Evolutionary conservation across 805 yeast species (phyloP).

Genomic region (Saccharomycopsis malanga): DNA sequence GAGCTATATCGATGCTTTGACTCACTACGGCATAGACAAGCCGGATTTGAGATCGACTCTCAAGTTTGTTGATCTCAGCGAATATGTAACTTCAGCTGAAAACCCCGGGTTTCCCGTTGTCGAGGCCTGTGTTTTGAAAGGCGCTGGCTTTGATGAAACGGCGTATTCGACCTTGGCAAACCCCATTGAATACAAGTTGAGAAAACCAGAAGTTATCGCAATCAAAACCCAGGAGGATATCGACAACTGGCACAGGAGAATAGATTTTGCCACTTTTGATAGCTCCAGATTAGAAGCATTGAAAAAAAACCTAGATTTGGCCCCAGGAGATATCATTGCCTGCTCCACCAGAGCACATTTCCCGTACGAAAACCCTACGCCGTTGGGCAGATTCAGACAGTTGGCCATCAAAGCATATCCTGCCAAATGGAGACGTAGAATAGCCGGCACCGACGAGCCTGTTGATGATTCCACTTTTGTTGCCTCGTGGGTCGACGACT

Average conservation of each 20-base stretch:
- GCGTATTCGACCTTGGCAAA: conserved; percentile 33
- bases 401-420: conserved; percentile 55
- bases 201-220: conserved; percentile 53
- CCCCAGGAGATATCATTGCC: conserved; percentile 69
- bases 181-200: conserved; percentile 39
- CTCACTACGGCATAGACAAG: conserved; percentile 82
- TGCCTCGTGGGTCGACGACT: conserved; percentile 82
- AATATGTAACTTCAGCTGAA: conserved; percentile 29
- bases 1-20: conserved; percentile 62
- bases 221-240: conserved; percentile 39
- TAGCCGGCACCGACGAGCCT: conserved; percentile 17
- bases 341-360: conserved; percentile 63
- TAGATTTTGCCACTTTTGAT: conserved; percentile 31
- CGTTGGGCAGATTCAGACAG: conserved; percentile 81
- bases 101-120: conserved; percentile 53
- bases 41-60: conserved; percentile 77
- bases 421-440: conserved; percentile 39
- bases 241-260: conserved; percentile 37
- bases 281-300: conserved; percentile 27
- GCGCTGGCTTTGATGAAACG: conserved; percentile 34
- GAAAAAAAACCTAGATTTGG: conserved; percentile 34
- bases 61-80: conserved; percentile 42
- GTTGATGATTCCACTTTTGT: conserved; percentile 42
- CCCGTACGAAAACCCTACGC: conserved; percentile 91
- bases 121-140: conserved; percentile 63